phyloP scores from a whole-genome alignment of 495 filamentous ascomycete genomes.

The Penicillium nucicola region DNA sequence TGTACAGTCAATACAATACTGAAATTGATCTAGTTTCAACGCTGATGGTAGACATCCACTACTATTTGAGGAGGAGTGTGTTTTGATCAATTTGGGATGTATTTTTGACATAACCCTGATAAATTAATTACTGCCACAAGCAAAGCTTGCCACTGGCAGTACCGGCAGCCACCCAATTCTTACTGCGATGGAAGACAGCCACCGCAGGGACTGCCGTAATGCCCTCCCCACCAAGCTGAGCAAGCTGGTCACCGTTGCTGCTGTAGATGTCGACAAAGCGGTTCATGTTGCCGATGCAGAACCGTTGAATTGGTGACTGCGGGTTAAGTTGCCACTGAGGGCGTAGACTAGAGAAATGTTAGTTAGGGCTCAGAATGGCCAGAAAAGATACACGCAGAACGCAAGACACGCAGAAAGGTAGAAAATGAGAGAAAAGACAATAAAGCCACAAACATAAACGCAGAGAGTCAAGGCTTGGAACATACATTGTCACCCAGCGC shows the following conservation, averaged over 20 bases:
- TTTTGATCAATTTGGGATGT: no score
- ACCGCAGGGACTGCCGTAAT: slow-evolving; percentile 95
- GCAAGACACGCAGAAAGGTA: not conserved
- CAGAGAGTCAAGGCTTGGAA: no score
- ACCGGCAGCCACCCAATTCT: slow-evolving; percentile 90
- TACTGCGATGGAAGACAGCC: slow-evolving; percentile 80
- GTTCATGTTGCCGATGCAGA: slow-evolving; percentile 97
- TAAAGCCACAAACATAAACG: not conserved
- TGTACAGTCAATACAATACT: no score
- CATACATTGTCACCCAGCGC: slow-evolving; percentile 70
- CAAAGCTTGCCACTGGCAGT: slow-evolving; percentile 91
- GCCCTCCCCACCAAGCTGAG: slow-evolving; percentile 81
- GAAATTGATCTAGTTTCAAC: no score
- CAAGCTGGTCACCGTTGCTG: slow-evolving; percentile 77
- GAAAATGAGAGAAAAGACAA: no score
- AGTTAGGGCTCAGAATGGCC: not conserved
- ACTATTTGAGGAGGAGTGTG: no score
- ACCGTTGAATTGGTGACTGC: slow-evolving; percentile 70
- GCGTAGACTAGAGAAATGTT: slow-evolving; percentile 62
- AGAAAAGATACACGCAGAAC: not conserved
- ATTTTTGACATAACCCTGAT: no score
- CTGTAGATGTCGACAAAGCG: slow-evolving; percentile 91
- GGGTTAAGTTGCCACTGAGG: slow-evolving; percentile 89
- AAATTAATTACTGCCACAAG: slow-evolving; percentile 77
- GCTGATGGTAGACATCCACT: no score